Evolutionary conservation across 163 green algal genomes (phyloP).

Genomic region (Scenedesmus sp.): DNA sequence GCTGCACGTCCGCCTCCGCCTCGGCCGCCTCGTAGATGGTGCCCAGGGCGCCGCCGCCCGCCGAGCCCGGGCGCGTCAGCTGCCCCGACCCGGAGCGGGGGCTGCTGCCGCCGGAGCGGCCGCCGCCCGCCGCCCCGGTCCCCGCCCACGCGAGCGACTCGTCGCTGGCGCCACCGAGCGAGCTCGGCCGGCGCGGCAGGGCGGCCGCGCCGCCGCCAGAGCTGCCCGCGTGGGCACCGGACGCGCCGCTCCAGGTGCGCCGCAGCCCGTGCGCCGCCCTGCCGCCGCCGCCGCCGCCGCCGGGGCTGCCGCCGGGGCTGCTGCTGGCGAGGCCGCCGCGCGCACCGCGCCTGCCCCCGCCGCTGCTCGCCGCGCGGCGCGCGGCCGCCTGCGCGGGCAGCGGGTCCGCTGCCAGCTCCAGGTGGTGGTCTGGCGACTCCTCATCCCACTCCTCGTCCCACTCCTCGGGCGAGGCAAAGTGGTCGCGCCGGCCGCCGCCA

Average conservation of each 20-base stretch:
- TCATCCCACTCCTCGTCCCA: constrained; percentile 19
- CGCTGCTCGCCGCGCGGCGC: too few species aligned
- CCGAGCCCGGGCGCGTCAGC: too few species aligned
- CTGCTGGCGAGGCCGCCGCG: background rate
- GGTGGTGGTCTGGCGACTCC: constrained; percentile 21
- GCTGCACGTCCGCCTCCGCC: constrained; percentile 5
- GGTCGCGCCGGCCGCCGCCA: too few species aligned
- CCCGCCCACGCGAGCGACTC: too few species aligned
- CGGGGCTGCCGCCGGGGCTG: background rate
- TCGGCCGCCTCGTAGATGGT: constrained; percentile 35
- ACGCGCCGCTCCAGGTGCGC: constrained; percentile 14
- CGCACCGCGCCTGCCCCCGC: too few species aligned
- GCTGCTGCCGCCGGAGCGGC: constrained; percentile 20
- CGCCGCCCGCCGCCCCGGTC: too few species aligned
- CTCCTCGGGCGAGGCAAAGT: constrained; percentile 36
- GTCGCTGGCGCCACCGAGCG: too few species aligned
- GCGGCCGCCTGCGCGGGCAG: too few species aligned
- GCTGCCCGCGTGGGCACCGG: constrained; percentile 8
- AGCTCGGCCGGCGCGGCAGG: background rate
- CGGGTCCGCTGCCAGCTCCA: background rate
- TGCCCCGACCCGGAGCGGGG: background rate
- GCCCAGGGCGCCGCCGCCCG: background rate
- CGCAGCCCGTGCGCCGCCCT: background rate
- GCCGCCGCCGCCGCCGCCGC: background rate
- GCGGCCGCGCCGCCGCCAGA: too few species aligned